Evolutionary conservation across 345 rosid genomes (phyloP).

Genomic region (Ceriops tagal): DNA sequence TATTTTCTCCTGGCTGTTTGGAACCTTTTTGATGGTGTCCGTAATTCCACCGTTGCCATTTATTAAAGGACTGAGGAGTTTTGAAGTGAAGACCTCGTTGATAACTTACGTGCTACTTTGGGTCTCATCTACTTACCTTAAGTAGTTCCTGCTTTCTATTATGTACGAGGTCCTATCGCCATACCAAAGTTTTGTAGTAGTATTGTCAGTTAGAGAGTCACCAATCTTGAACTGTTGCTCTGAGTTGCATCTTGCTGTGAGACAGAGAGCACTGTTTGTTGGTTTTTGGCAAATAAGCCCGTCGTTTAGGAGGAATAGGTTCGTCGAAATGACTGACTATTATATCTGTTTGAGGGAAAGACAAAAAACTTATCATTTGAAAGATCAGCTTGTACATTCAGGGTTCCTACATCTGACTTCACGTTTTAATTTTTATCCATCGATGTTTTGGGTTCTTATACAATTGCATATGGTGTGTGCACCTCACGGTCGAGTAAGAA

Average conservation of each 20-base stretch:
- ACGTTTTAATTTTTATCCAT: background rate
- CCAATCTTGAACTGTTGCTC: slow-evolving; percentile 1
- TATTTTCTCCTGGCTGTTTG: slow-evolving; percentile 79
- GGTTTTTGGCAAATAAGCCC: background rate
- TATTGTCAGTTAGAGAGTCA: background rate
- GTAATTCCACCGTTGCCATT: slow-evolving; percentile 68
- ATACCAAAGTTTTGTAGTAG: slow-evolving; percentile 14
- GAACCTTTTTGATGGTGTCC: slow-evolving; percentile 93
- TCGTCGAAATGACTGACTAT: slow-evolving; percentile 5
- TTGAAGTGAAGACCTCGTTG: slow-evolving; percentile 80
- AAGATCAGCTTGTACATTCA: background rate
- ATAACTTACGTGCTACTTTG: slow-evolving; percentile 77
- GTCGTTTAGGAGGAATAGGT: slow-evolving; percentile 1
- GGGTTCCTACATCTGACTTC: background rate
- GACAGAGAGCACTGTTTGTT: background rate
- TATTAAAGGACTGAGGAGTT: slow-evolving; percentile 71
- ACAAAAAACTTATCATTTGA: background rate
- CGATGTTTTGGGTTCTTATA: too few relatives aligned
- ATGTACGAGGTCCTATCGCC: background rate
- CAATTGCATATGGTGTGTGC: too few relatives aligned
- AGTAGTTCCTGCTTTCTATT: slow-evolving; percentile 33
- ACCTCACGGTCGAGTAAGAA: too few relatives aligned
- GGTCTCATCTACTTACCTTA: slow-evolving; percentile 72
- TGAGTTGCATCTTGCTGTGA: background rate
- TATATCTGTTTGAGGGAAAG: background rate